Evolutionary conservation across 306 rosid species (phyloP).

Genomic region (Citrullus colocynthis): DNA sequence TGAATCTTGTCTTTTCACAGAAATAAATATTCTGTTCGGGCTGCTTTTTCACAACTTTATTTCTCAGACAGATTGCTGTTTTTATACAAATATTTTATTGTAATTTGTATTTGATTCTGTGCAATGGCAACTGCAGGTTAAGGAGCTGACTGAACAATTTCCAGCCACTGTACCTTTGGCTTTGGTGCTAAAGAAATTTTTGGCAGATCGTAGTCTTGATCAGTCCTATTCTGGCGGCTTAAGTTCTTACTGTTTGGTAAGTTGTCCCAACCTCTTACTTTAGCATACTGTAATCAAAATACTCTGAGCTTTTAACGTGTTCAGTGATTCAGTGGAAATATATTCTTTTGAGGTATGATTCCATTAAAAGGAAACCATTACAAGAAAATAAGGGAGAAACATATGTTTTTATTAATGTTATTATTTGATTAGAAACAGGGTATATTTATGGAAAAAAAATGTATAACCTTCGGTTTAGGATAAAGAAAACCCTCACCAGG

Average conservation of each 20-base stretch:
- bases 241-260: slow-evolving; percentile 97
- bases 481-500: not conserved
- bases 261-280: slow-evolving; percentile 13
- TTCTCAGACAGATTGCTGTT: not conserved
- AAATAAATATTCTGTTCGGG: not conserved
- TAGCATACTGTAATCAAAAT: not conserved
- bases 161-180: slow-evolving; percentile 92
- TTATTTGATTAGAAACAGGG: not conserved
- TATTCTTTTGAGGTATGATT: not conserved
- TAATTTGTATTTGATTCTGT: not conserved
- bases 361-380: not conserved
- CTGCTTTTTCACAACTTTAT: not conserved
- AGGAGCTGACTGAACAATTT: slow-evolving; percentile 77
- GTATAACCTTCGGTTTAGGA: not conserved
- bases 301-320: not conserved
- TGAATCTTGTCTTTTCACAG: not conserved
- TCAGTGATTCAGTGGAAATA: not conserved
- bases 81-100: not conserved
- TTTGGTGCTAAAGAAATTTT: slow-evolving; percentile 75
- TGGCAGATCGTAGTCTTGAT: slow-evolving; percentile 95
- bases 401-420: not conserved
- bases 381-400: not conserved
- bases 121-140: slow-evolving; percentile 40
- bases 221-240: slow-evolving; percentile 95
- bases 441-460: not conserved